Percentiles rank a stretch among this genome's conserved stretches.
These are phyloP conservation scores for Ophiorrhiza pumila DNA, from an alignment of 257 asterid genomes.

Conservation along the genomic window DNA sequence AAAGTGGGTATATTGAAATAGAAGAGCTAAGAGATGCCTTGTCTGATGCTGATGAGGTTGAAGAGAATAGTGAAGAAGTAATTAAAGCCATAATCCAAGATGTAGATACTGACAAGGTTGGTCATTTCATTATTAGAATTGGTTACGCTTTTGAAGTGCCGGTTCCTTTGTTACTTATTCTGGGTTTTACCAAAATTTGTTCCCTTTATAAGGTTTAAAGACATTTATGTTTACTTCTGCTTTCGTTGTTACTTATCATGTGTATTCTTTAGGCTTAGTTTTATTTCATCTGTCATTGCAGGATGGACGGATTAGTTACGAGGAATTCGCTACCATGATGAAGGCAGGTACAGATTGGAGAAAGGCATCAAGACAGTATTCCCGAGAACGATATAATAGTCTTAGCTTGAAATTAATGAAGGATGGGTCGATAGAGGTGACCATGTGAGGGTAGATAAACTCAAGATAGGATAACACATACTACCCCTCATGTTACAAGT, in stretches of 20 bases:
- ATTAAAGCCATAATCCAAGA: slow-evolving; percentile 76
- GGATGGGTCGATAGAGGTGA: slow-evolving; percentile 36
- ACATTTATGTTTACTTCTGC: background rate
- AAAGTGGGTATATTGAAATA: slow-evolving; percentile 71
- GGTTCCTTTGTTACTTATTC: background rate
- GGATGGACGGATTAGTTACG: slow-evolving; percentile 53
- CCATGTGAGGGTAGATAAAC: slow-evolving; percentile 27
- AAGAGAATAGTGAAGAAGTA: slow-evolving; percentile 61
- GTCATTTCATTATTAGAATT: slow-evolving; percentile 6
- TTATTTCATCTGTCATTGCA: slow-evolving; percentile 15
- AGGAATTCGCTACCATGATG: slow-evolving; percentile 50
- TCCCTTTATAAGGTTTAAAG: background rate
- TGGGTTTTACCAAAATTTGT: background rate
- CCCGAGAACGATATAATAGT: slow-evolving; percentile 48
- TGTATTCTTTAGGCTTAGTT: background rate
- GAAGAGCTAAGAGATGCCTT: slow-evolving; percentile 77
- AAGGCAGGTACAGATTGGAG: slow-evolving; percentile 56
- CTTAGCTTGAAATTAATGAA: slow-evolving; percentile 46
- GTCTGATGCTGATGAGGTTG: slow-evolving; percentile 64
- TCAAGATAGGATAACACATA: background rate
- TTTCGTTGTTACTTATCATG: background rate
- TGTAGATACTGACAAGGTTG: slow-evolving; percentile 86
- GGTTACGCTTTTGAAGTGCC: background rate
- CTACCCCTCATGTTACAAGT: background rate
- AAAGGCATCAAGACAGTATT: slow-evolving; percentile 56